Base-by-base conservation (phyloP, 257 asterid genomes). In the Paulownia fortunei region DNA sequence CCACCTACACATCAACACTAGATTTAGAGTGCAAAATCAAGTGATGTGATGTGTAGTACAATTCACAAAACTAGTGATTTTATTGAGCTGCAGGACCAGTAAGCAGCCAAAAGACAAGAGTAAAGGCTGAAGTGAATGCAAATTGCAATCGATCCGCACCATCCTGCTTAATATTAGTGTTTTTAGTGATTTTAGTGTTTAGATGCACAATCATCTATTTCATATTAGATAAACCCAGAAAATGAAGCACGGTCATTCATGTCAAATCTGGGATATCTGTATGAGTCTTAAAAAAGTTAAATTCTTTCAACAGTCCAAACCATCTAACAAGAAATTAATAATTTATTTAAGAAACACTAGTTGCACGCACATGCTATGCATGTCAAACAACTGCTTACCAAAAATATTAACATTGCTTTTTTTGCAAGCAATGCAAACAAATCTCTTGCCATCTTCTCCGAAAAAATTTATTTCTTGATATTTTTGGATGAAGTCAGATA, bases 1-100 rank as follows among this genome's bases (percentile, higher is more conserved):
- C 89, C 81, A 82, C 89, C 98, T 96, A 79, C 54, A 85, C n/a
- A 87, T 69, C 68, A 77, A 74, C 47, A 76, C 61, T 66, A 79
- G 46, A 75, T 46, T n/a, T 69, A 82, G 75, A 67, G 81, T 39
- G 69, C 23, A 76, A 34, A 82, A 74, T 56, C 62, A 74, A 77
- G 58, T 72, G 55, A n/a, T 27, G 41, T 21, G 39, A 52, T 47
- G 39, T 67, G 37, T 63, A 27, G 76, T 36, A 59, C 27, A 18
- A 66, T 62, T 60, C 77, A 30, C 49, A 65, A 65, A 77, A 49
- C 21, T 70, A n/a, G 52, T 61, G 68, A 32, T 78, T 62, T 54
- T 46, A n/a, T n/a, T n/a, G n/a, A n/a, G n/a, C n/a, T 79, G 76
- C 77, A 69, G 63, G 39, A 73, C 32, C 19, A 60, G 46, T 41